A percentile compares a stretch with the other conserved stretches of the same genome.
These are phyloP conservation scores for Fusarium buharicum DNA, from an alignment of 2,329 filamentous ascomycete species.

Conservation along the genomic window DNA sequence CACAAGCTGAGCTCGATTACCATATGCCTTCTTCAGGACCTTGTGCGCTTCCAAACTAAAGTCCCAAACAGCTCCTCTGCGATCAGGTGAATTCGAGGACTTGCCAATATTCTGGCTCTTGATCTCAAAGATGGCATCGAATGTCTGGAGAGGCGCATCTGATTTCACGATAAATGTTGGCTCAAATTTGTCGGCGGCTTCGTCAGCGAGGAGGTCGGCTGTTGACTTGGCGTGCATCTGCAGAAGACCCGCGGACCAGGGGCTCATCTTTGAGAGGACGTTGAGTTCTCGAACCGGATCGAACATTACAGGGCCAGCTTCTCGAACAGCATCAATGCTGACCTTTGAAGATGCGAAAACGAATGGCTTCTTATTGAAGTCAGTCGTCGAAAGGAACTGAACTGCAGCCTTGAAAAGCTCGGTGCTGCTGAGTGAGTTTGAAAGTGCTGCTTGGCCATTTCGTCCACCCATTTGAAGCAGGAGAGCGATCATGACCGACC, in stretches of 20 bases:
- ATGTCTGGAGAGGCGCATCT: slow-evolving; percentile 65
- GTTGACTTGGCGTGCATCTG: slow-evolving; percentile 80
- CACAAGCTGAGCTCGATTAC: slow-evolving; percentile 77
- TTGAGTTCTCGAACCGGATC: slow-evolving; percentile 81
- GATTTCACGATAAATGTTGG: slow-evolving; percentile 79
- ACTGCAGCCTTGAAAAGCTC: slow-evolving; percentile 94
- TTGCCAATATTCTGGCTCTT: slow-evolving; percentile 46
- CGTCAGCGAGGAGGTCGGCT: slow-evolving; percentile 78
- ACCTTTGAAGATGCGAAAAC: slow-evolving; percentile 55
- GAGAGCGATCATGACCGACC: slow-evolving; percentile 81
- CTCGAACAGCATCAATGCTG: slow-evolving; percentile 52
- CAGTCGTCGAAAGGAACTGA: slow-evolving; percentile 82
- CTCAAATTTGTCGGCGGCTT: slow-evolving; percentile 81
- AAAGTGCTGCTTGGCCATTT: slow-evolving; percentile 76
- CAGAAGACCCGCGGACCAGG: slow-evolving; percentile 81
- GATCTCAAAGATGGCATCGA: slow-evolving; percentile 59
- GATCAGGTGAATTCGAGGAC: slow-evolving; percentile 50
- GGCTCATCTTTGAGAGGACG: slow-evolving; percentile 87
- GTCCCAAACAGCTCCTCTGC: slow-evolving; percentile 56
- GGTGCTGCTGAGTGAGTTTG: slow-evolving; percentile 84
- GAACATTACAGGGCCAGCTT: slow-evolving; percentile 75
- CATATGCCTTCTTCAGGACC: slow-evolving; percentile 76
- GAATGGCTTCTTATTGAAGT: slow-evolving; percentile 75
- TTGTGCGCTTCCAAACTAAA: slow-evolving; percentile 69
- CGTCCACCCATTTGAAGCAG: slow-evolving; percentile 81